Base-by-base conservation (phyloP, 805 yeast species). In the Hanseniaspora taiwanica region DNA sequence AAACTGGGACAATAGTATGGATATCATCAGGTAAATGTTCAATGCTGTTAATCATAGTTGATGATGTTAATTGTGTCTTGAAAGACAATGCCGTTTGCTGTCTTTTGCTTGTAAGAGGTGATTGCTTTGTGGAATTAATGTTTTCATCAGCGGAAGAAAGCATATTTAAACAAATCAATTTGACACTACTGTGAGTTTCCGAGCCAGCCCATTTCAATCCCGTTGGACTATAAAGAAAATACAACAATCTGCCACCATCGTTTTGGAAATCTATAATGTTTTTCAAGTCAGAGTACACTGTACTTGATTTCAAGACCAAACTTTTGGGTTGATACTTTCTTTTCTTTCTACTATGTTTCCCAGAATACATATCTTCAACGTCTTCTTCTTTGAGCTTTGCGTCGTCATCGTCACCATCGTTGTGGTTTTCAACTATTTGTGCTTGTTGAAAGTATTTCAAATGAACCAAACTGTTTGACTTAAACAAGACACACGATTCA, bases 161-260 rank as follows among this genome's bases (percentile, higher is more conserved):
- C 13, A 38, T 37, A 18, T 37, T 76, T 37, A 84, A 54, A 0
- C 81, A 83, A 21, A 74, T 62, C 44, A 76, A 71, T 34, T 68
- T 65, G 23, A 75, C 64, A 14, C 75, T 79, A 51, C 84, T 94
- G 50, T 75, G 78, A 5, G 60, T 63, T 38, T 68, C 60, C 2
- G 78, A 68, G 0, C 95, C 95, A 0, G 93, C 77, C 94, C 96
- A 84, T 0, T 86, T 74, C 16, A 71, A 23, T 4, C 40, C 40
- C 14, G 60, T 62, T 24, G 74, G 73, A 40, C 76, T 71, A 46
- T 63, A 72, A 21, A 85, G 54, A 4, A 85, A 66, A 0, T 81
- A 89, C 17, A 85, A 48, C 18, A 33, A 33, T 6, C 35, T 42
- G 10, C 37, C 38, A 5, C 16, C 18, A 18, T 24, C 58, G 54